Evolutionary conservation across 768 basidiomycete species (phyloP).

Genomic region (Myochromella boudieri): DNA sequence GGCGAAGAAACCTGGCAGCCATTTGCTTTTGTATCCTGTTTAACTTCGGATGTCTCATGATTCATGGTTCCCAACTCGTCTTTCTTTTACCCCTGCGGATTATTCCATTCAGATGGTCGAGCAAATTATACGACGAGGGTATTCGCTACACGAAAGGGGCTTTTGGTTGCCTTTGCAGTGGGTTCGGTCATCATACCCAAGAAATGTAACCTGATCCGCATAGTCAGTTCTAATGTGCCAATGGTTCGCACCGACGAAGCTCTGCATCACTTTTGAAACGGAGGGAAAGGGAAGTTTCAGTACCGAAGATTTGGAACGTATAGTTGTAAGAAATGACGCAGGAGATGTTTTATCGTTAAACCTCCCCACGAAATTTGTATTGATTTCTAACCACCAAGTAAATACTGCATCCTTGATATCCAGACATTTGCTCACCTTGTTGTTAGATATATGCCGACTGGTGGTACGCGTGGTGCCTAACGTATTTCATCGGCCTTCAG

Average conservation of each 20-base stretch:
- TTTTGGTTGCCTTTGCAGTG: conserved; percentile 75
- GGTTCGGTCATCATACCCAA: conserved; percentile 23
- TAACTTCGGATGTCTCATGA: conserved; percentile 62
- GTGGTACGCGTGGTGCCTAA: conserved; percentile 88
- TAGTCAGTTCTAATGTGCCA: conserved; percentile 72
- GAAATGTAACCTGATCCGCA: background rate
- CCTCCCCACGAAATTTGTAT: conserved; percentile 76
- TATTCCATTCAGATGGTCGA: conserved; percentile 58
- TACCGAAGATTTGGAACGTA: conserved; percentile 52
- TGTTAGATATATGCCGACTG: conserved; percentile 73
- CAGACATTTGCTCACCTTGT: background rate
- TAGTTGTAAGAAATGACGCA: conserved; percentile 53
- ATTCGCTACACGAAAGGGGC: conserved; percentile 82
- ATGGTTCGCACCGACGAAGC: conserved; percentile 76
- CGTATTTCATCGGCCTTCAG: conserved; percentile 66
- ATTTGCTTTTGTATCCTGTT: conserved; percentile 58
- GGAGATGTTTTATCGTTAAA: conserved; percentile 63
- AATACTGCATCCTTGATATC: conserved; percentile 11
- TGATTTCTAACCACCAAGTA: conserved; percentile 94
- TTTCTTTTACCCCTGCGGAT: conserved; percentile 66
- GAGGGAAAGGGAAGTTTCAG: conserved; percentile 66
- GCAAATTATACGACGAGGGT: conserved; percentile 61
- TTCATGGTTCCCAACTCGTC: conserved; percentile 73
- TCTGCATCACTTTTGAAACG: conserved; percentile 74
- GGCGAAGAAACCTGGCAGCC: conserved; percentile 49